phyloP scores from a whole-genome alignment of 768 basidiomycete genomes.

The Boletus bicolor region DNA sequence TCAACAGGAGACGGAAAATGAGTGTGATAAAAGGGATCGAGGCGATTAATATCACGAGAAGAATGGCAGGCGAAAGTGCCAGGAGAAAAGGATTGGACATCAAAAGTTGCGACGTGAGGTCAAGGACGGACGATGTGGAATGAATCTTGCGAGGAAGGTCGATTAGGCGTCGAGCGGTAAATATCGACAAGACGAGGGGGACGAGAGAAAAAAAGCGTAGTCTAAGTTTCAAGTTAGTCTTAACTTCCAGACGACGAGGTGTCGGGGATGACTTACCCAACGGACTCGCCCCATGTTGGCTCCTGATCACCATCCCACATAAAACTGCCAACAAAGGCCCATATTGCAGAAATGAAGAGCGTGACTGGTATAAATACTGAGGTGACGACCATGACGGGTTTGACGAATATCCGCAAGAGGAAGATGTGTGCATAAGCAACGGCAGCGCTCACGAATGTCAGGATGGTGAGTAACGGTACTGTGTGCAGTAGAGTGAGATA shows the following conservation, averaged over 20 bases:
- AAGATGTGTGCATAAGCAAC: conserved; percentile 73
- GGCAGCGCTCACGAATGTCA: conserved; percentile 66
- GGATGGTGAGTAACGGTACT: conserved; percentile 69
- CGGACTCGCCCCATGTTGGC: conserved; percentile 79
- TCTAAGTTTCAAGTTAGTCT: conserved; percentile 13
- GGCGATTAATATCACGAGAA: conserved; percentile 61
- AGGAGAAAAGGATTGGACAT: conserved; percentile 72
- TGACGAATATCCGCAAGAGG: conserved; percentile 75
- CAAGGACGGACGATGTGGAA: conserved; percentile 54
- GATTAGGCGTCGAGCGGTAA: conserved; percentile 70
- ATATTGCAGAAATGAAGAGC: conserved; percentile 69
- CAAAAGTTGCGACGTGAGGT: conserved; percentile 66
- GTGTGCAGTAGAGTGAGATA: conserved; percentile 76
- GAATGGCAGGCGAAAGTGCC: conserved; percentile 68
- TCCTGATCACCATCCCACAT: conserved; percentile 51
- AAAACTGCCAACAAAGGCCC: conserved; percentile 82
- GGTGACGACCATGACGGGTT: conserved; percentile 78
- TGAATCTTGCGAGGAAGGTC: conserved; percentile 71
- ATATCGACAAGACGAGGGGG: conserved; percentile 64
- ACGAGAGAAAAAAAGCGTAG: conserved; percentile 70
- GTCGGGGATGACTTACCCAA: conserved; percentile 51
- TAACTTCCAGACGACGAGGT: background rate
- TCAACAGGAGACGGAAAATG: conserved; percentile 71
- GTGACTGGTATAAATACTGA: conserved; percentile 74
- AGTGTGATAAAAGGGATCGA: conserved; percentile 80